Base-by-base conservation (phyloP, 768 basidiomycete species). In the Erythrobasidium yunnanense region DNA sequence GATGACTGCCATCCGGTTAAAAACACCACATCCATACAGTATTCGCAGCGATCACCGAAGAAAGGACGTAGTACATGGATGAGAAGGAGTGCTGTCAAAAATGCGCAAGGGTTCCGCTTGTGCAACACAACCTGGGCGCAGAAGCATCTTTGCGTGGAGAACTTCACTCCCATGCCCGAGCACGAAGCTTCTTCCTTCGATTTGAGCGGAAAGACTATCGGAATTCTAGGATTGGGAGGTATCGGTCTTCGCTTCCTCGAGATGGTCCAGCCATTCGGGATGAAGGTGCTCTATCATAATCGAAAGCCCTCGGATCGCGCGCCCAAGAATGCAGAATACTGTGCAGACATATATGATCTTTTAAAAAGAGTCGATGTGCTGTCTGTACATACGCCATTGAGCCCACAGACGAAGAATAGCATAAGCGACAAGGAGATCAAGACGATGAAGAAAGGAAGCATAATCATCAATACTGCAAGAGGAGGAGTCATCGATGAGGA, bases 401-500 rank as follows among this genome's bases (percentile, higher is more conserved):
- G 84, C 55, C 73, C 79, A 17, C 83, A 88, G 23, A 96, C 73
- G 38, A 54, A 66, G 55, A 54, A 66, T 35, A 51, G 57, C 38
- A 66, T 73, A 30, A 68, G 68, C 2, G 42, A 32, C n/a, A 22
- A 62, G 23, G 53, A 73, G 60, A 67, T 73, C 33, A 47, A 45
- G 55, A 34, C 29, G 57, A 71, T 73, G 70, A 69, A 70, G 66
- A 20, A 55, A n/a, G 35, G 45, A 4, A 69, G 69, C 3, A 29
- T 70, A 15, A 25, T 73, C 38, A 54, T 73, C 66, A 73, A 73
- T 42, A 73, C 73, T n/a, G 73, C 70, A 29, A 38, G 91, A n/a
- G 91, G 91, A 11, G 91, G 87, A 73, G 83, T 93, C 27, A 81
- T 95, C 33, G 87, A 93, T 69, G 89, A 93, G 76, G 83, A 82